Conservation (phyloP, 768 basidiomycete genomes). For the Leccinum aurantiacum region DNA sequence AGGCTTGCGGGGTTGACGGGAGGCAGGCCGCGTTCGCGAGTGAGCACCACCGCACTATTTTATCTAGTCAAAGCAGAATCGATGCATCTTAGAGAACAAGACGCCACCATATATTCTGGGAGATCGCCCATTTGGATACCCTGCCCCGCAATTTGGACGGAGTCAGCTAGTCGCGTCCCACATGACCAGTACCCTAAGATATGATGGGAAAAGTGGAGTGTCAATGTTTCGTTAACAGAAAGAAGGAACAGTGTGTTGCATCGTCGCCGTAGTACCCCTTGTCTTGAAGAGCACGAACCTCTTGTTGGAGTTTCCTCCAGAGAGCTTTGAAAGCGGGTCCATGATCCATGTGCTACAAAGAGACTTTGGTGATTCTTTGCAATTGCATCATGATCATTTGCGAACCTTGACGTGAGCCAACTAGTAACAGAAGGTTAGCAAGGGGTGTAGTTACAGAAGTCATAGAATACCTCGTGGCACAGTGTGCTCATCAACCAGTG, state of each 20-base stretch:
- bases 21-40: slow-evolving; percentile 54
- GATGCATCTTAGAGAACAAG: neutral
- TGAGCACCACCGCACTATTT: slow-evolving; percentile 80
- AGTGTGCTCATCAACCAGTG: slow-evolving; percentile 74
- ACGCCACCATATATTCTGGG: slow-evolving; percentile 72
- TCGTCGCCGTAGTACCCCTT: slow-evolving; percentile 85
- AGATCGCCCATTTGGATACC: slow-evolving; percentile 56
- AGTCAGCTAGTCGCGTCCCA: slow-evolving; percentile 69
- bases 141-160: slow-evolving; percentile 49
- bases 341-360: slow-evolving; percentile 73
- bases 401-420: slow-evolving; percentile 79
- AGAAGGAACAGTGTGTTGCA: slow-evolving; percentile 25
- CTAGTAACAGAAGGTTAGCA: slow-evolving; percentile 37
- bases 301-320: slow-evolving; percentile 62
- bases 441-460: slow-evolving; percentile 2
- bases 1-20: slow-evolving; percentile 43
- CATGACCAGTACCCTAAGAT: slow-evolving; percentile 79
- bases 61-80: neutral
- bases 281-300: slow-evolving; percentile 68
- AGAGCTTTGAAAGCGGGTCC: slow-evolving; percentile 72
- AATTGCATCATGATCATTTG: neutral
- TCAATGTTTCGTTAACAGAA: slow-evolving; percentile 9
- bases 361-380: neutral
- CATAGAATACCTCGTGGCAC: slow-evolving; percentile 70
- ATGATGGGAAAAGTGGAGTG: neutral